Base-by-base conservation (phyloP, 2,329 filamentous ascomycete species). In the Penicillium sumatraense region DNA sequence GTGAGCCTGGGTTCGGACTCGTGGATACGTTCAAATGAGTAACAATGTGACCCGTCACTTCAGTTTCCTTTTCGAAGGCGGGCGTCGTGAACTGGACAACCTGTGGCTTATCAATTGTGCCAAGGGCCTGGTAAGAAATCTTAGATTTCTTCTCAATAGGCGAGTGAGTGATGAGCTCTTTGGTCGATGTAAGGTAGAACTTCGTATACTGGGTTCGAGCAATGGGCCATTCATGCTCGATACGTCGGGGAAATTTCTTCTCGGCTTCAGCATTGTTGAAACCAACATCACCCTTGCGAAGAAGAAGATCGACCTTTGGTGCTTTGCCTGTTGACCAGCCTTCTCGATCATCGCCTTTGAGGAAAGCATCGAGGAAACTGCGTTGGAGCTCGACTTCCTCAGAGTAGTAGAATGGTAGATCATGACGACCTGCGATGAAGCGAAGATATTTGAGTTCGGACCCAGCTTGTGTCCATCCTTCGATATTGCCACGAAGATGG, bases 331-430 rank as follows among this genome's bases (percentile, higher is more conserved):
- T 60, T 2, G 64, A 65, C 72, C 69, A 74, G 8, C 73, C 73
- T 1, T 76, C 77, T 0, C 77, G 74, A 62, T 90, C 88, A 0
- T 89, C 80, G 1, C 79, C 84, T 61, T 89, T 90, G 31, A 91
- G 78, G 65, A 91, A 91, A 0, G 87, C 87, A 55, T 89, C 86
- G 0, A 90, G 74, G 68, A 91, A 91, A 60, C 82, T 84, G 44
- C 78, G 80, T 65, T 90, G 88, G 0, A 90, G 62, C 57, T 88
- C 84, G 0, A 89, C 87, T 58, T 89, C 85, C 45, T 89, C 84
- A 1, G 81, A 70, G 66, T 89, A 89, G 72, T 89, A 91, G 68
- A 90, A 90, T 0, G 88, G 88, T 1, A 90, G 76, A 62, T 90
- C 88, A 58, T 91, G 88, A 0, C 88, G 80, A 2, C 88, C 88